Evolutionary conservation across 371 early-diverging fungal genomes (phyloP).

Genomic region (Dinochytrium kinnereticum): DNA sequence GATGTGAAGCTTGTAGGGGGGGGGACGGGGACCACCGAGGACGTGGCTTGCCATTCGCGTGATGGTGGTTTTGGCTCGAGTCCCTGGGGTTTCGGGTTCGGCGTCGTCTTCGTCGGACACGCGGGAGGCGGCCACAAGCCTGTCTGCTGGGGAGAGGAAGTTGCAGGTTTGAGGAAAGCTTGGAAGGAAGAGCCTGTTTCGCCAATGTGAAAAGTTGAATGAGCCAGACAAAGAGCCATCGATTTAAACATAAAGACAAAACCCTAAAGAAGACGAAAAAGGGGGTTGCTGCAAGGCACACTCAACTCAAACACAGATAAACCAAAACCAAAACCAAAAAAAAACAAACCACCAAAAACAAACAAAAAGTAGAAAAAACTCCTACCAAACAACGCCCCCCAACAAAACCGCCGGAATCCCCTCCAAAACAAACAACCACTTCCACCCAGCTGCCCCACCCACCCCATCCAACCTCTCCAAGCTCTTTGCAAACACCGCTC

Average conservation of each 20-base stretch:
- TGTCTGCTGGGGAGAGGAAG: slow-evolving; percentile 44
- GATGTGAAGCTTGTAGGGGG: slow-evolving; percentile 23
- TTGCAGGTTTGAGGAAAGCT: slow-evolving; percentile 36
- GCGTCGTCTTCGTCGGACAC: slow-evolving; percentile 35
- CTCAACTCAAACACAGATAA: slow-evolving; percentile 15
- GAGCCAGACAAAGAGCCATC: neutral
- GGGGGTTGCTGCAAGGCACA: too few species aligned
- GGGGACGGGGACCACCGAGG: slow-evolving; percentile 11
- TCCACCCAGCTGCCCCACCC: slow-evolving; percentile 26
- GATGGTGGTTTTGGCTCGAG: slow-evolving; percentile 10
- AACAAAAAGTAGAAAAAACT: too few species aligned
- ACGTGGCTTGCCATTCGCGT: neutral
- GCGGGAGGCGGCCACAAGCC: slow-evolving; percentile 38
- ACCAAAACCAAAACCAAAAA: neutral
- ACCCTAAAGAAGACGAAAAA: neutral
- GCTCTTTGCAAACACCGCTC: slow-evolving; percentile 31
- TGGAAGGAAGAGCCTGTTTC: slow-evolving; percentile 34
- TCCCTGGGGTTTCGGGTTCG: slow-evolving; percentile 23
- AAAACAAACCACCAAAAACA: slow-evolving; percentile 1
- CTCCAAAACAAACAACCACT: slow-evolving; percentile 31
- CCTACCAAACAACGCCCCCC: slow-evolving; percentile 18
- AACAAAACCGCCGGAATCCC: slow-evolving; percentile 16
- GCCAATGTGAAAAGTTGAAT: neutral
- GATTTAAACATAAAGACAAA: neutral
- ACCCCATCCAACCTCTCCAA: slow-evolving; percentile 24